Conservation (phyloP, 805 yeast species). For the Kregervanrija delftensis region DNA sequence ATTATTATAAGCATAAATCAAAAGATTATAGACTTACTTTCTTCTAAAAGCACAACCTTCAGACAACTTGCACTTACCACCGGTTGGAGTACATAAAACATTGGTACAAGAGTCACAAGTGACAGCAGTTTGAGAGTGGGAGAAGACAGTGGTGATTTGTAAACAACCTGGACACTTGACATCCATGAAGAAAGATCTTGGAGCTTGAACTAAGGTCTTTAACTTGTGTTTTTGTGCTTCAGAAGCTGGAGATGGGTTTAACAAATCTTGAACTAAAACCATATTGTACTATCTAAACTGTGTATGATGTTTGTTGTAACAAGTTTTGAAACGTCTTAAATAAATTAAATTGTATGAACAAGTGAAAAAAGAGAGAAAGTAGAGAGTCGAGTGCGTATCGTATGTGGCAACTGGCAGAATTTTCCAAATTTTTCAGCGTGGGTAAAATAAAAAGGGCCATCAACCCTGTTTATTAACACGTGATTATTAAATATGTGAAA, state of each 20-base stretch:
- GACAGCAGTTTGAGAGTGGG: conserved; percentile 99
- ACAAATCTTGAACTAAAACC: conserved; percentile 99
- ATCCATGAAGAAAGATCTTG: conserved; percentile 99
- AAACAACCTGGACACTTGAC: conserved; percentile 99
- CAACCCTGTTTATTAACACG: neutral
- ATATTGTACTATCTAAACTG: conserved; percentile 9
- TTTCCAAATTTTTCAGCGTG: neutral
- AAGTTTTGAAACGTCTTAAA: neutral
- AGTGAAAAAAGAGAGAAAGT: neutral
- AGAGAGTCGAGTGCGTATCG: no score
- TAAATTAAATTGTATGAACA: neutral
- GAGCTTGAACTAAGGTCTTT: conserved; percentile 94
- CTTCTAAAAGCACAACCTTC: conserved; percentile 99
- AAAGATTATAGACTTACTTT: conserved; percentile 51
- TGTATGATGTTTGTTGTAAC: neutral
- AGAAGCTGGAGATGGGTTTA: conserved; percentile 95
- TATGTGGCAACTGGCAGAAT: no score
- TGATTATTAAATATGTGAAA: neutral
- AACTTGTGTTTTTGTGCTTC: conserved; percentile 97
- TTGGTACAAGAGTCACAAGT: conserved; percentile 98
- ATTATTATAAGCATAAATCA: neutral
- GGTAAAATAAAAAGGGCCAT: neutral
- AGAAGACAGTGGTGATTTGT: conserved; percentile 98
- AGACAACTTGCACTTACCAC: conserved; percentile 99
- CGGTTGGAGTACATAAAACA: conserved; percentile 97